Percentiles rank a stretch among this genome's conserved stretches.
phyloP scores from a whole-genome alignment of 2,329 filamentous ascomycete genomes.

The Fusarium tjaetaba region DNA sequence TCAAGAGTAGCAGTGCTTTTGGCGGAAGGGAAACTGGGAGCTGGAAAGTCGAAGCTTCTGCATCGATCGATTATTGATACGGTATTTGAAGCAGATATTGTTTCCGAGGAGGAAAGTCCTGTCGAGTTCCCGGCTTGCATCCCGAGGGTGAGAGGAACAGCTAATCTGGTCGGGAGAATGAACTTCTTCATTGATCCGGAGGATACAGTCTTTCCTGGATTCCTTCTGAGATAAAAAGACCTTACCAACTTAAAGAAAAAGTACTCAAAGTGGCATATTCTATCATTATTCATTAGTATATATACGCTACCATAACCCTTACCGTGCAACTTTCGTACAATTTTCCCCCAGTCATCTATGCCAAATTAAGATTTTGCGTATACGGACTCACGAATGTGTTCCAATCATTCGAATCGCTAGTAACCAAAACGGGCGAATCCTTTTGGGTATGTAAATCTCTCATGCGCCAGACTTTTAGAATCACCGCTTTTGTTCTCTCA shows the following conservation, averaged over 20 bases:
- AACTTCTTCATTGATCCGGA: constrained; percentile 31
- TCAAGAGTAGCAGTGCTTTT: constrained; percentile 31
- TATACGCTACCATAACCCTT: not conserved
- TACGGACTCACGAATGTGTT: constrained; percentile 42
- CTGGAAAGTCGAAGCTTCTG: not conserved
- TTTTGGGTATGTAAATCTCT: constrained; percentile 47
- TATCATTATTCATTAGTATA: constrained; percentile 14
- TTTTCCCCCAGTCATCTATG: not conserved
- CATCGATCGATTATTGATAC: constrained; percentile 30
- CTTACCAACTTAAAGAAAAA: accelerated
- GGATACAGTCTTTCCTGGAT: constrained; percentile 20
- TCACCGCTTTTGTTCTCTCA: constrained; percentile 55
- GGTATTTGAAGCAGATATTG: constrained; percentile 15
- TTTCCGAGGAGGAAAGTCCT: constrained; percentile 20
- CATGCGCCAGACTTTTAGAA: constrained; percentile 58
- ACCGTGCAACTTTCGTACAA: not conserved
- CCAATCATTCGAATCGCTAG: constrained; percentile 38
- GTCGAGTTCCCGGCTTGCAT: constrained; percentile 28
- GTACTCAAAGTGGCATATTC: not conserved
- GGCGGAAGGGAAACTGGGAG: not conserved
- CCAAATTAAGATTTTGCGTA: constrained; percentile 43
- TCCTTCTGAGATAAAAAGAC: not conserved
- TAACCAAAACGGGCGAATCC: not conserved
- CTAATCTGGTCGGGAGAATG: constrained; percentile 26
- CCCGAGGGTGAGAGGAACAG: constrained; percentile 26